Conservation (phyloP, 495 filamentous ascomycete species). For the Cercophora scortea region DNA sequence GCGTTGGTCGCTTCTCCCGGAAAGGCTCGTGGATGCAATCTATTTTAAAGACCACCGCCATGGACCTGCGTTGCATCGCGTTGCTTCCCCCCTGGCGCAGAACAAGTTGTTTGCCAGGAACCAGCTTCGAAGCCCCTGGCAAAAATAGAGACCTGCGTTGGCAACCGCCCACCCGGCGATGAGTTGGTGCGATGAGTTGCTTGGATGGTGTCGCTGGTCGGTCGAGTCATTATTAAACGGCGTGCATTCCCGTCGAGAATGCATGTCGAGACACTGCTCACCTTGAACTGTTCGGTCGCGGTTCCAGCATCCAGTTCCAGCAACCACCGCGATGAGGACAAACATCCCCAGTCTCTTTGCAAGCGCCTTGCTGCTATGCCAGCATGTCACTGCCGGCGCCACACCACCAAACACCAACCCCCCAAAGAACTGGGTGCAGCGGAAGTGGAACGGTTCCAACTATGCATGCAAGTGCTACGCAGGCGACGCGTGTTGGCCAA, state of each 20-base stretch:
- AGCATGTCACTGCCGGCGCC: background rate
- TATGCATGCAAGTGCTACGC: slow-evolving; percentile 39
- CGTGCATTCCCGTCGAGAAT: background rate
- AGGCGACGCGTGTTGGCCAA: slow-evolving; percentile 37
- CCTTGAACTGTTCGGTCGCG: background rate
- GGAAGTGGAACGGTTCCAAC: slow-evolving; percentile 18
- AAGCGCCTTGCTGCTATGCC: slow-evolving; percentile 9
- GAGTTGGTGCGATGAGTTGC: background rate
- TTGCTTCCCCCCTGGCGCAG: background rate
- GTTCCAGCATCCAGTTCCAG: background rate
- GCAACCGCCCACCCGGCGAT: background rate
- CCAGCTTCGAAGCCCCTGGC: background rate
- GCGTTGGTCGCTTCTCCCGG: background rate
- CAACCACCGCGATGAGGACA: slow-evolving; percentile 10
- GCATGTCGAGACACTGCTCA: background rate
- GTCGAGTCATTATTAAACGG: background rate
- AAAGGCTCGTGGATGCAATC: background rate
- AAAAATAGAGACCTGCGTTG: too few relatives aligned
- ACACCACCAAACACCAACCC: background rate
- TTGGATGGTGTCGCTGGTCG: background rate
- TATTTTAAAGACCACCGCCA: background rate
- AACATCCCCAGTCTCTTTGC: slow-evolving; percentile 6
- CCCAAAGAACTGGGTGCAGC: slow-evolving; percentile 11
- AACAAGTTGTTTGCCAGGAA: background rate
- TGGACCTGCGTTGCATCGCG: slow-evolving; percentile 1